Conservation (phyloP, 306 rosid genomes). For the Amphicarpaea edgeworthii region DNA sequence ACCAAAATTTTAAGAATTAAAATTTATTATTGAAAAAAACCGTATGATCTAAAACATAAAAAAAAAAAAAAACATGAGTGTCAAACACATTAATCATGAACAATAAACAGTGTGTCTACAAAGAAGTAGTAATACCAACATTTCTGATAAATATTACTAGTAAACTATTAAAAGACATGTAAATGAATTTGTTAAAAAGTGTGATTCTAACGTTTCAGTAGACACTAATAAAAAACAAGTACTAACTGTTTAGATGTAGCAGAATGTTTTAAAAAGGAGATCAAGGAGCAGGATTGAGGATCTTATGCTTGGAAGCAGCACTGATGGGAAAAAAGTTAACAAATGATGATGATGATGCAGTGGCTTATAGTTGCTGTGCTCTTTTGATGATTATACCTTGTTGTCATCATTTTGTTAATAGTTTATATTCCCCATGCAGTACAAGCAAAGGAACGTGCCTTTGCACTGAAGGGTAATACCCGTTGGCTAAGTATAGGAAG, state of each 20-base stretch:
- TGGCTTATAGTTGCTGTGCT: slow-evolving; percentile 17
- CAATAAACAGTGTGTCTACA: no score
- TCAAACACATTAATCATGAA: no score
- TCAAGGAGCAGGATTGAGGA: slow-evolving; percentile 24
- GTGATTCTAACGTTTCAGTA: not conserved
- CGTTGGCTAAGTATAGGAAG: not conserved
- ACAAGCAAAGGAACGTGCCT: slow-evolving; percentile 10
- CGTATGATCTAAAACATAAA: no score
- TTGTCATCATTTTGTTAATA: slow-evolving; percentile 10
- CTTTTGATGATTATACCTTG: slow-evolving; percentile 28
- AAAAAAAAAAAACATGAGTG: no score
- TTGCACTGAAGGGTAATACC: slow-evolving; percentile 18
- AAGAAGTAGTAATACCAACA: not conserved
- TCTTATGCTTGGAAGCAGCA: slow-evolving; percentile 26
- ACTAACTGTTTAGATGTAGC: not conserved
- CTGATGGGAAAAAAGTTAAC: not conserved
- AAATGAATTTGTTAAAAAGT: not conserved
- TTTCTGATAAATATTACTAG: not conserved
- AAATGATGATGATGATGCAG: slow-evolving; percentile 10
- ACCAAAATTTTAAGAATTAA: no score
- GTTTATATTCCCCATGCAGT: slow-evolving; percentile 41
- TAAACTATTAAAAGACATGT: not conserved
- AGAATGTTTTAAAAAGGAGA: not conserved
- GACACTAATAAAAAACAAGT: not conserved
- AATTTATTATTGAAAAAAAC: no score